A percentile compares a stretch with the other conserved stretches of the same genome.
phyloP scores from a whole-genome alignment of 306 rosid species.

The Dryas alaskensis region DNA sequence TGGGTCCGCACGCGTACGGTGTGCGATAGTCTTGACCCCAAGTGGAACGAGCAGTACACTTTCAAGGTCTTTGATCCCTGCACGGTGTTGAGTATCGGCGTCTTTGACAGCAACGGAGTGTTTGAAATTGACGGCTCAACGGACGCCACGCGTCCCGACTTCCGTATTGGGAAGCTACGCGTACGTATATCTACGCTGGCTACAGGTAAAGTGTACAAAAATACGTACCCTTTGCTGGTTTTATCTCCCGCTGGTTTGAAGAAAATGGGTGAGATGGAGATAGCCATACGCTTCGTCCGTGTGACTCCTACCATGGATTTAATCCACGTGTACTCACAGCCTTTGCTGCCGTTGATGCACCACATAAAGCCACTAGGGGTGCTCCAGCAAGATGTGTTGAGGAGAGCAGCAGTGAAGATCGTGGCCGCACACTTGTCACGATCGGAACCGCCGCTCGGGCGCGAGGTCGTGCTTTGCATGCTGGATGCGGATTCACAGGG shows the following conservation, averaged over 20 bases:
- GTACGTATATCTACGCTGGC: conserved; percentile 67
- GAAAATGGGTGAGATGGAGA: conserved; percentile 81
- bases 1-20: conserved; percentile 80
- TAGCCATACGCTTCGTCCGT: conserved; percentile 59
- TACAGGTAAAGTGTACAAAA: conserved; percentile 56
- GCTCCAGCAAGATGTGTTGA: conserved; percentile 60
- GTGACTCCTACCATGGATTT: conserved; percentile 55
- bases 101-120: conserved; percentile 54
- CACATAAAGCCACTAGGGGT: conserved; percentile 68
- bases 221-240: conserved; percentile 55
- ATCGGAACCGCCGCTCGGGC: conserved; percentile 70
- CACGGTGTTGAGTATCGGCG: conserved; percentile 70
- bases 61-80: conserved; percentile 90
- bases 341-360: conserved; percentile 82
- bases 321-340: conserved; percentile 68
- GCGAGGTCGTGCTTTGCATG: conserved; percentile 64
- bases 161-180: conserved; percentile 63
- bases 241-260: conserved; percentile 48
- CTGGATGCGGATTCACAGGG: conserved; percentile 67
- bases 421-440: conserved; percentile 61
- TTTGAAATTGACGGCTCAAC: conserved; percentile 19
- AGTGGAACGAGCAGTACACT: conserved; percentile 92
- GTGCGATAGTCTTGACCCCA: conserved; percentile 68
- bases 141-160: conserved; percentile 42
- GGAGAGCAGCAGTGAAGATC: conserved; percentile 58